Percentiles rank a stretch among this genome's conserved stretches.
These are phyloP conservation scores for Blastocystis sp. DNA, from an alignment of 352 stramenopile genomes.

Conservation along the genomic window DNA sequence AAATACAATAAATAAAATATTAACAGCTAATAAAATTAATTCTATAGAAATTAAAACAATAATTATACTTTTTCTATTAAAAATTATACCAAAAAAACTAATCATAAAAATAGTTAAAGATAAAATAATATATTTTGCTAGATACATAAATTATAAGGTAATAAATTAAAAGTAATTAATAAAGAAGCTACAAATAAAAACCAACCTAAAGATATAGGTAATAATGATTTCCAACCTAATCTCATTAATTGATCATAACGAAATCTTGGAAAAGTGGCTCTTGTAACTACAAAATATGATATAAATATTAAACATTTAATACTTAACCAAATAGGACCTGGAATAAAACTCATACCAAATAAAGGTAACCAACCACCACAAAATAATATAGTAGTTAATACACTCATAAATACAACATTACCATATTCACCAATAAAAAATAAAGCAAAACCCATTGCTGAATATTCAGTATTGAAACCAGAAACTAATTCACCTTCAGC, in stretches of 20 bases:
- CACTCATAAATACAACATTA: constrained; percentile 44
- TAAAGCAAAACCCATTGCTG: constrained; percentile 42
- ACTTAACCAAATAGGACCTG: constrained; percentile 40
- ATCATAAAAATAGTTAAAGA: no score
- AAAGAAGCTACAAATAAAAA: constrained; percentile 39
- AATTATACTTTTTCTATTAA: no score
- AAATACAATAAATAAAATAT: no score
- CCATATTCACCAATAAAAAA: constrained; percentile 45
- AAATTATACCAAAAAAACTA: no score
- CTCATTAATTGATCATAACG: constrained; percentile 45
- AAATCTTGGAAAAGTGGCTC: constrained; percentile 42
- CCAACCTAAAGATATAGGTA: constrained; percentile 42
- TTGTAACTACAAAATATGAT: constrained; percentile 42
- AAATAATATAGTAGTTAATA: constrained; percentile 42
- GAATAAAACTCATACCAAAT: constrained; percentile 38
- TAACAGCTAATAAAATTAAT: no score
- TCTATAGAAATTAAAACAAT: no score
- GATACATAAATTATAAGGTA: no score
- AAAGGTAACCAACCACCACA: constrained; percentile 38
- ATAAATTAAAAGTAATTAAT: no score
- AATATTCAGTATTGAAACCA: constrained; percentile 49
- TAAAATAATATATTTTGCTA: no score
- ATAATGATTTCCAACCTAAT: constrained; percentile 44
- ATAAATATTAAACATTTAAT: constrained; percentile 43
- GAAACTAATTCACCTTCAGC: constrained; percentile 48